phyloP scores from a whole-genome alignment of 1,139 yeast species.

The Debaryomycetaceae sp. region DNA sequence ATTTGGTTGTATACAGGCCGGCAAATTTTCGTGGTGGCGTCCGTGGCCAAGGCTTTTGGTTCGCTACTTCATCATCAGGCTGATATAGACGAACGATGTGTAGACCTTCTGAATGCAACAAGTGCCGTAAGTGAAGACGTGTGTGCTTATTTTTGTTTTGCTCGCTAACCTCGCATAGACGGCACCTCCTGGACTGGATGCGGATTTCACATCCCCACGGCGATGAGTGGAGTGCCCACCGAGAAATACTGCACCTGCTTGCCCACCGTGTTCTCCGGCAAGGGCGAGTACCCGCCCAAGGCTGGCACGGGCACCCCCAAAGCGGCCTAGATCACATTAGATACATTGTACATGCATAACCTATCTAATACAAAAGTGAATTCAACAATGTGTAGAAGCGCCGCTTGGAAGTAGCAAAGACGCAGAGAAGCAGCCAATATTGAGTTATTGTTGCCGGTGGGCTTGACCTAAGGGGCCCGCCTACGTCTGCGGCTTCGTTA shows the following conservation, averaged over 20 bases:
- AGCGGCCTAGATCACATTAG: too few relatives aligned
- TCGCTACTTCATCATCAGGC: not conserved
- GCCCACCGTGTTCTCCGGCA: slow-evolving; percentile 9
- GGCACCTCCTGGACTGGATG: slow-evolving; percentile 43
- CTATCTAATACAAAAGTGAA: too few relatives aligned
- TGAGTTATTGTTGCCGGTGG: too few relatives aligned
- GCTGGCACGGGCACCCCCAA: slow-evolving; percentile 7
- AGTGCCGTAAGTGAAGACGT: slow-evolving; percentile 14
- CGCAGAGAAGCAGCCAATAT: too few relatives aligned
- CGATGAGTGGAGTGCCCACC: slow-evolving; percentile 32
- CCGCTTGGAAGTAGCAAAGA: too few relatives aligned
- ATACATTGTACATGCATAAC: too few relatives aligned
- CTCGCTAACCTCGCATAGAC: slow-evolving; percentile 12
- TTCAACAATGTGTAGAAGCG: too few relatives aligned
- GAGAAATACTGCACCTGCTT: slow-evolving; percentile 33
- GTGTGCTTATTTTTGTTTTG: not conserved
- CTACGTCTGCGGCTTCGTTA: too few relatives aligned
- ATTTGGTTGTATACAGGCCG: not conserved
- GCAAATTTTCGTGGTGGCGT: too few relatives aligned
- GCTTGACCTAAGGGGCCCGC: too few relatives aligned
- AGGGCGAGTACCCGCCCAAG: slow-evolving; percentile 10
- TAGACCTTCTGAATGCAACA: slow-evolving; percentile 16
- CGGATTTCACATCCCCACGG: slow-evolving; percentile 39
- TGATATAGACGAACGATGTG: slow-evolving; percentile 13
- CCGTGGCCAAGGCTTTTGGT: too few relatives aligned